Base-by-base conservation (phyloP, 2,329 filamentous ascomycete genomes). In the Aspergillus quadrilineatus region DNA sequence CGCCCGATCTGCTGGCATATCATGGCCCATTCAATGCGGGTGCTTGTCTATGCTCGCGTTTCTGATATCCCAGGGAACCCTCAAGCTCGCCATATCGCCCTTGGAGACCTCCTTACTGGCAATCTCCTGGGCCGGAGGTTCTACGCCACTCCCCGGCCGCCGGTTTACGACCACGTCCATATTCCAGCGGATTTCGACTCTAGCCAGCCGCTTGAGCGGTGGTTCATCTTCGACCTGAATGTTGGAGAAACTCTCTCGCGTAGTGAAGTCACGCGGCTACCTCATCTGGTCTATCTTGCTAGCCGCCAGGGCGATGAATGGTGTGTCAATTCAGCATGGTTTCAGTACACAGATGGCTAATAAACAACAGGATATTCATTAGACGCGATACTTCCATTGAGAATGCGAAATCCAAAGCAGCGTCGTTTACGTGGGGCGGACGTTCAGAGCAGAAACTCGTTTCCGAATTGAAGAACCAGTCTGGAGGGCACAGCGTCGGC, bases 141-240 rank as follows among this genome's bases (percentile, higher is more conserved):
- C 37, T 53, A 56, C 45, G 15, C 60, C 14, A 34, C 22, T 12
- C 56, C 59, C 28, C 51, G 55, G 9, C 63, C 61, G 6, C n/a
- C 57, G 4, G 50, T 50, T 3, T 66, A 64, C 49, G 60, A 66
- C 45, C 57, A 65, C 32, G 36, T 65, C 41, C 61, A 64, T 29
- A 64, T 66, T 36, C 60, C 63, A 28, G 52, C 55, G 6, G 59
- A 64, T 43, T 66, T 64, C 30, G 59, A 63, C 30, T 60, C 63
- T 6, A 12, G 8, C 3, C 17, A 53, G 2, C 60, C 61, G 6
- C 34, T 66, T 2, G 59, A 60, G 34, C 15, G 60, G 53, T 66
- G 62, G 59, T 65, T 65, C 41, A 60, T 65, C 37, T 50, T 63
- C 37, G 62, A 65, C 50, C 28, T 63, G 12, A 50, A 58, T 46